A percentile compares a stretch with the other conserved stretches of the same genome.
Evolutionary conservation across 441 rosid species (phyloP).

Genomic region (Pelargonium cotyledonis): DNA sequence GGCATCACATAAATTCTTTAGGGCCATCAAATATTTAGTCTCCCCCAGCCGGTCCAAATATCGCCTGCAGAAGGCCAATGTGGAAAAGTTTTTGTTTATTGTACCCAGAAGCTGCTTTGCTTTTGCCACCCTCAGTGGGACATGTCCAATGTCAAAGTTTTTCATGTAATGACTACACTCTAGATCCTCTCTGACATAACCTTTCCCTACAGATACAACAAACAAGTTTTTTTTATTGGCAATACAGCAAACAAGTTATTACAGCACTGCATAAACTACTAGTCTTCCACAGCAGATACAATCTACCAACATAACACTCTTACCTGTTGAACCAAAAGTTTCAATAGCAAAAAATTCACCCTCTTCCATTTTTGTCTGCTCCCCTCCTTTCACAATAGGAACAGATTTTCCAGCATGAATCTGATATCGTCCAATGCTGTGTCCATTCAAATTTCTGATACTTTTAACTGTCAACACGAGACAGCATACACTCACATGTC

Average conservation of each 20-base stretch:
- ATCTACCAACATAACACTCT: conserved; percentile 8
- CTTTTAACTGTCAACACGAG: conserved; percentile 68
- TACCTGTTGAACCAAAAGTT: conserved; percentile 94
- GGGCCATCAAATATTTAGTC: conserved; percentile 78
- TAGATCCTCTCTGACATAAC: conserved; percentile 83
- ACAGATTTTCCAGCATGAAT: conserved; percentile 96
- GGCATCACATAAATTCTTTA: conserved; percentile 75
- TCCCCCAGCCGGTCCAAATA: conserved; percentile 88
- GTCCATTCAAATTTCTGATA: conserved; percentile 86
- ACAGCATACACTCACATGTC: not conserved
- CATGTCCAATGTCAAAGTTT: conserved; percentile 69
- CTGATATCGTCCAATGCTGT: conserved; percentile 83
- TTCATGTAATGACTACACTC: conserved; percentile 98
- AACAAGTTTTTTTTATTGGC: no score
- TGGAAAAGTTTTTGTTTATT: conserved; percentile 87
- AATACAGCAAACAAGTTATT: not conserved
- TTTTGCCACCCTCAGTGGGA: conserved; percentile 79
- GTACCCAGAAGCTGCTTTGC: conserved; percentile 91
- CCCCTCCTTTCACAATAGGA: conserved; percentile 95
- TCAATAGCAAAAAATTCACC: conserved; percentile 93
- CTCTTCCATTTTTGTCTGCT: conserved; percentile 98
- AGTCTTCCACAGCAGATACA: conserved; percentile 9
- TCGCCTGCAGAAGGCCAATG: conserved; percentile 84
- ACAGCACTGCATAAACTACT: not conserved
- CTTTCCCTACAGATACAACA: conserved; percentile 54